These are phyloP conservation scores for Sclerotinia spermophila DNA, from an alignment of 2,329 filamentous ascomycete genomes.

Conservation along the genomic window DNA sequence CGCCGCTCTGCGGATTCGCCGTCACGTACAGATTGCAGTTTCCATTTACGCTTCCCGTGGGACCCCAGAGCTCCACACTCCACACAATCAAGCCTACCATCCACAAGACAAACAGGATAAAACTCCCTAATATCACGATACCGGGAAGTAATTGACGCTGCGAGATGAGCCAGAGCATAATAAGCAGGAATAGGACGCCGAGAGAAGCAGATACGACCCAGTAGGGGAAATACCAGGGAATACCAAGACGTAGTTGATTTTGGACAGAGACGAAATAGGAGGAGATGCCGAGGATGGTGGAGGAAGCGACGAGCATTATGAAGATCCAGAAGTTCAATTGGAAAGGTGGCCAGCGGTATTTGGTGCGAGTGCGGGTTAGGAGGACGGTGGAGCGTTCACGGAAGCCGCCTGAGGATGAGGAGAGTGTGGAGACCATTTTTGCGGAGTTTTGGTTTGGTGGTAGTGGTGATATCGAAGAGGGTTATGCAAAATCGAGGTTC, in stretches of 20 bases:
- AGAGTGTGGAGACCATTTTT: constrained; percentile 32
- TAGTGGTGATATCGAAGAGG: background rate
- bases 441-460: background rate
- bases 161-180: constrained; percentile 61
- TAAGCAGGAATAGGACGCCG: constrained; percentile 61
- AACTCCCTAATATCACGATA: constrained; percentile 62
- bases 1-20: constrained; percentile 47
- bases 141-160: constrained; percentile 58
- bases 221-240: constrained; percentile 69
- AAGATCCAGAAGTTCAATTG: constrained; percentile 66
- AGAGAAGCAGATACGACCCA: constrained; percentile 57
- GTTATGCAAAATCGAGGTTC: background rate
- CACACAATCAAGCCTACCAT: constrained; percentile 61
- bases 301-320: constrained; percentile 58
- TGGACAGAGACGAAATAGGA: constrained; percentile 58
- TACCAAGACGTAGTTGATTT: constrained; percentile 48
- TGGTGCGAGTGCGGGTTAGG: constrained; percentile 29
- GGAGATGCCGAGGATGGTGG: constrained; percentile 59
- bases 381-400: constrained; percentile 21
- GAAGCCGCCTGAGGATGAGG: constrained; percentile 31
- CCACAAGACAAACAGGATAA: constrained; percentile 66
- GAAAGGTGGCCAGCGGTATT: constrained; percentile 65
- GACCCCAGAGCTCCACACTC: constrained; percentile 61
- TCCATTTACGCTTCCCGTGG: constrained; percentile 53
- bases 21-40: constrained; percentile 59